Evolutionary conservation across 2,329 filamentous ascomycete genomes (phyloP).

Genomic region (Elsinoe arachidis): DNA sequence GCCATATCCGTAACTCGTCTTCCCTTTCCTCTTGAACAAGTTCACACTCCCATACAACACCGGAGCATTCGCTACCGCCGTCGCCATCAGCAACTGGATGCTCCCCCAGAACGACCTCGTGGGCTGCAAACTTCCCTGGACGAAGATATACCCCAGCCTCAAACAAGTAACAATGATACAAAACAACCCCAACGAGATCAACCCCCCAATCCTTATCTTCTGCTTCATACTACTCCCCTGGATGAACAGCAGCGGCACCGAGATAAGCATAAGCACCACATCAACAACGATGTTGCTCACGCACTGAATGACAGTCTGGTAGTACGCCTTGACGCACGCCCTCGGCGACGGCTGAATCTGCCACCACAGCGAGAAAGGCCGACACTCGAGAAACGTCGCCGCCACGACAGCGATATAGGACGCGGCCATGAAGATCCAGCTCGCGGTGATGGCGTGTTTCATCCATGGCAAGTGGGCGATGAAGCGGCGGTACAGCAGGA

Average conservation of each 20-base stretch:
- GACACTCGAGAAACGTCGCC: slow-evolving; percentile 31
- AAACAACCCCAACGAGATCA: slow-evolving; percentile 16
- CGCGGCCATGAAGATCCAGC: slow-evolving; percentile 21
- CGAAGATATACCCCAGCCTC: slow-evolving; percentile 15
- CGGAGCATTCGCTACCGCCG: slow-evolving; percentile 17
- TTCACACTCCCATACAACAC: slow-evolving; percentile 14
- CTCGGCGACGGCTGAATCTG: neutral
- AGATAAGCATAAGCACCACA: slow-evolving; percentile 24
- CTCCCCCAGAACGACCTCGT: slow-evolving; percentile 18
- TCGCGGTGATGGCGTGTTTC: slow-evolving; percentile 14
- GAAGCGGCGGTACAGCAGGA: slow-evolving; percentile 17
- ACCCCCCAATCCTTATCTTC: neutral
- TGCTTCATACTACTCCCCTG: slow-evolving; percentile 12
- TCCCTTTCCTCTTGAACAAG: neutral
- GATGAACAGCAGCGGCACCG: slow-evolving; percentile 15
- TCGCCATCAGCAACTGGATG: slow-evolving; percentile 15
- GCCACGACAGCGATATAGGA: slow-evolving; percentile 29
- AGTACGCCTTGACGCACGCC: slow-evolving; percentile 27
- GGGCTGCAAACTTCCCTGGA: slow-evolving; percentile 15
- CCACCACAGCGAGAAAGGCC: slow-evolving; percentile 28
- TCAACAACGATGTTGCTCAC: slow-evolving; percentile 25
- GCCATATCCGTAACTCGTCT: neutral
- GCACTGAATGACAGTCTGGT: slow-evolving; percentile 29
- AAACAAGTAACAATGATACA: slow-evolving; percentile 16
- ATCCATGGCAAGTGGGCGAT: slow-evolving; percentile 17